phyloP scores from a whole-genome alignment of 192 early-diverging fungal species.

The Coemansia sp. region DNA sequence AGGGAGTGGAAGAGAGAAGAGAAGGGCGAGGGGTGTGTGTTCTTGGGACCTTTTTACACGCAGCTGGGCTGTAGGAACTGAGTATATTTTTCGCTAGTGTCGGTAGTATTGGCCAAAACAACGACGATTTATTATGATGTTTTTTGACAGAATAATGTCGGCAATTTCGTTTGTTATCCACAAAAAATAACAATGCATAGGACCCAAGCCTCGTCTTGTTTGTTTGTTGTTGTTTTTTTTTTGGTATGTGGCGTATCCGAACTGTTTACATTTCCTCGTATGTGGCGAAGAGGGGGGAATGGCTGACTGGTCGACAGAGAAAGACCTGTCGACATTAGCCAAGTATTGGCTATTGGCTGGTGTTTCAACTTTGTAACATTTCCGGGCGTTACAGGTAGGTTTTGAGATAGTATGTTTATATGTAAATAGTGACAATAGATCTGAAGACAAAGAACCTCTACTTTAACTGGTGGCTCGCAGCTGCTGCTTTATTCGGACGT shows the following conservation, averaged over 20 bases:
- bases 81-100: neutral
- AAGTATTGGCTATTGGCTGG: too few relatives aligned
- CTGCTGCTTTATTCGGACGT: too few relatives aligned
- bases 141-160: neutral
- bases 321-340: too few relatives aligned
- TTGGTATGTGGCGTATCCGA: neutral
- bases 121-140: slow-evolving; percentile 2
- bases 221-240: neutral
- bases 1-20: neutral
- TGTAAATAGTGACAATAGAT: too few relatives aligned
- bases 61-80: too few relatives aligned
- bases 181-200: neutral
- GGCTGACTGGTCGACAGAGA: too few relatives aligned
- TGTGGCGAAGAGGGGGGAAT: too few relatives aligned
- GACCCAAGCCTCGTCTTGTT: neutral
- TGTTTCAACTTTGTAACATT: too few relatives aligned
- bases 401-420: too few relatives aligned
- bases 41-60: neutral
- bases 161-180: neutral
- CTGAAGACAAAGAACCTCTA: too few relatives aligned
- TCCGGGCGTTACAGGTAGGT: too few relatives aligned
- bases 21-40: neutral
- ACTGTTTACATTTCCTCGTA: neutral
- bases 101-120: neutral
- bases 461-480: too few relatives aligned